A percentile compares a stretch with the other conserved stretches of the same genome.
Evolutionary conservation across 2,329 filamentous ascomycete genomes (phyloP).

Genomic region (Helicocarpus griseus): DNA sequence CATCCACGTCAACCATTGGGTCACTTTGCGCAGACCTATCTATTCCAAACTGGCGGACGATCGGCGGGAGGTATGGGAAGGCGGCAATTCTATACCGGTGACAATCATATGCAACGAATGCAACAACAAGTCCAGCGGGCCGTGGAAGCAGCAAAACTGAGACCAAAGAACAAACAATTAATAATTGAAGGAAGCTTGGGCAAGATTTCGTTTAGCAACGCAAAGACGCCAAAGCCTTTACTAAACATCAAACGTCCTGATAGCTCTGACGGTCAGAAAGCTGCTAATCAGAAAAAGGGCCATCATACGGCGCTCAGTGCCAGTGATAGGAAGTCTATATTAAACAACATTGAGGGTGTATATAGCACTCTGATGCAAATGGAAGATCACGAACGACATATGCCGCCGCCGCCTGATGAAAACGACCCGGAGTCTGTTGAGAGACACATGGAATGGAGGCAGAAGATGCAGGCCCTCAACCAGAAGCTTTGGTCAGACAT

Average conservation of each 20-base stretch:
- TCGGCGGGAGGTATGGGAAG: slow-evolving; percentile 57
- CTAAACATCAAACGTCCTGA: slow-evolving; percentile 91
- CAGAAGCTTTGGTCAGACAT: slow-evolving; percentile 73
- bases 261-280: slow-evolving; percentile 48
- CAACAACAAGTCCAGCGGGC: slow-evolving; percentile 97
- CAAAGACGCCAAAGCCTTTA: slow-evolving; percentile 89
- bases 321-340: slow-evolving; percentile 69
- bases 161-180: slow-evolving; percentile 94
- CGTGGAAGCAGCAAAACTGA: slow-evolving; percentile 92
- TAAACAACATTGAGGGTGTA: slow-evolving; percentile 79
- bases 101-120: slow-evolving; percentile 98
- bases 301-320: slow-evolving; percentile 43
- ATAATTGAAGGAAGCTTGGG: slow-evolving; percentile 93
- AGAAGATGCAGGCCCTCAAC: slow-evolving; percentile 61
- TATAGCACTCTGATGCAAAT: slow-evolving; percentile 85
- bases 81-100: slow-evolving; percentile 69
- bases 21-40: slow-evolving; percentile 94
- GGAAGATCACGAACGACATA: slow-evolving; percentile 80
- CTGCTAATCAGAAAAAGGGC: slow-evolving; percentile 33
- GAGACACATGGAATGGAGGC: slow-evolving; percentile 69
- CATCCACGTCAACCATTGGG: slow-evolving; percentile 88
- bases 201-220: slow-evolving; percentile 98
- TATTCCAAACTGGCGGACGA: slow-evolving; percentile 86
- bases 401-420: slow-evolving; percentile 59
- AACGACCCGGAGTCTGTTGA: slow-evolving; percentile 61